A percentile compares a stretch with the other conserved stretches of the same genome.
Evolutionary conservation across 1,139 yeast genomes (phyloP).

Genomic region (Geotrichum europaeum): DNA sequence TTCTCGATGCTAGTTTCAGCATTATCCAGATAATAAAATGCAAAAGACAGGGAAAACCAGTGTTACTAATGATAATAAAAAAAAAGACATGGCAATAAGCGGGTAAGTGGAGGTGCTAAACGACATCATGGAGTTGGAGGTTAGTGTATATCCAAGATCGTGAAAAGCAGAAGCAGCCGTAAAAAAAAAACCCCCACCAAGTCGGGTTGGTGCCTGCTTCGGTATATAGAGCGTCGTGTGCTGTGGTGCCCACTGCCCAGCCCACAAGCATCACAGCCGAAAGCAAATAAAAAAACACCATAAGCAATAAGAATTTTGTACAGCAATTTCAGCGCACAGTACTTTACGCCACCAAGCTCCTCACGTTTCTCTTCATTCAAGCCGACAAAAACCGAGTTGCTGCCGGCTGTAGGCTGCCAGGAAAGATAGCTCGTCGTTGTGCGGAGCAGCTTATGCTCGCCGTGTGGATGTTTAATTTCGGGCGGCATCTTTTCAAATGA

Average conservation of each 20-base stretch:
- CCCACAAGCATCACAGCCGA: slow-evolving; percentile 56
- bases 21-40: slow-evolving; percentile 76
- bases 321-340: slow-evolving; percentile 74
- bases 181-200: slow-evolving; percentile 92
- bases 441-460: slow-evolving; percentile 5
- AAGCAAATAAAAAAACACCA: slow-evolving; percentile 66
- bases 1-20: slow-evolving; percentile 58
- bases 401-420: slow-evolving; percentile 86
- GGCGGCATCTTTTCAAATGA: slow-evolving; percentile 67
- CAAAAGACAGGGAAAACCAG: slow-evolving; percentile 82
- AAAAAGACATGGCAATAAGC: slow-evolving; percentile 54
- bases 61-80: slow-evolving; percentile 81
- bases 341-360: slow-evolving; percentile 95
- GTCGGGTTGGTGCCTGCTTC: slow-evolving; percentile 49
- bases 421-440: slow-evolving; percentile 50
- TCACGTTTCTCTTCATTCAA: slow-evolving; percentile 78
- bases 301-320: slow-evolving; percentile 59
- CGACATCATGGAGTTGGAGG: slow-evolving; percentile 68
- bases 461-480: slow-evolving; percentile 42
- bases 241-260: slow-evolving; percentile 47
- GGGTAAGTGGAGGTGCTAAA: slow-evolving; percentile 61
- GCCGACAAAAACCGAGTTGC: slow-evolving; percentile 86
- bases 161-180: slow-evolving; percentile 72
- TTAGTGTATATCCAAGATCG: slow-evolving; percentile 76
- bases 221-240: slow-evolving; percentile 43